Conservation (phyloP, 2,329 filamentous ascomycete genomes). For the Tolypocladium tropicale region DNA sequence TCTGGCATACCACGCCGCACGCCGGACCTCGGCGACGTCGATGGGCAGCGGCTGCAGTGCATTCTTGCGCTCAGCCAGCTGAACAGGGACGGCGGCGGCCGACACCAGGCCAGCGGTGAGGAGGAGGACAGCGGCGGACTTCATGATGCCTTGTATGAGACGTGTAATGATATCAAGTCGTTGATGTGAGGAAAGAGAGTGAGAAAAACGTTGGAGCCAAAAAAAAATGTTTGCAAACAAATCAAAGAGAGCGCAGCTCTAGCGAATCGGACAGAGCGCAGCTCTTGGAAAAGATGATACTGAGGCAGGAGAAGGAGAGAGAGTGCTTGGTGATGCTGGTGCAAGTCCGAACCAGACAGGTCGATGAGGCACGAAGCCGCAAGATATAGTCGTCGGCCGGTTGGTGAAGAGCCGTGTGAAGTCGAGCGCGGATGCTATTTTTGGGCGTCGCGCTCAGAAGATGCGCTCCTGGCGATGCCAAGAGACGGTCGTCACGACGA, state of each 20-base stretch:
- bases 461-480: not conserved
- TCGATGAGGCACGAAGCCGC: not conserved
- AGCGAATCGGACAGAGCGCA: conserved; percentile 17
- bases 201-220: not conserved
- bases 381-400: not conserved
- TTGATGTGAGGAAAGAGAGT: not conserved
- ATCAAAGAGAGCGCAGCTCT: conserved; percentile 21
- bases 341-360: not conserved
- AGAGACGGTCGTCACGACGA: not conserved
- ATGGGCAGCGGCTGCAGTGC: conserved; percentile 2
- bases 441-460: not conserved
- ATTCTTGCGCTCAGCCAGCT: conserved; percentile 7
- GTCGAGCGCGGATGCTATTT: not conserved
- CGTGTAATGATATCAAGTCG: not conserved
- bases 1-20: not conserved
- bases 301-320: conserved; percentile 5
- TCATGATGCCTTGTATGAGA: conserved; percentile 12
- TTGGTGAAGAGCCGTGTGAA: not conserved
- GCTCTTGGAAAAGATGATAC: conserved; percentile 10
- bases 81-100: conserved; percentile 14
- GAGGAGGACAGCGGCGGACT: conserved; percentile 15
- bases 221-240: conserved; percentile 2
- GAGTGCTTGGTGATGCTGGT: conserved; percentile 3
- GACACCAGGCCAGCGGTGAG: conserved; percentile 19
- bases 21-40: not conserved